phyloP scores from a whole-genome alignment of 225 moss, liverwort and hornwort species.

The Neckera pumila region DNA sequence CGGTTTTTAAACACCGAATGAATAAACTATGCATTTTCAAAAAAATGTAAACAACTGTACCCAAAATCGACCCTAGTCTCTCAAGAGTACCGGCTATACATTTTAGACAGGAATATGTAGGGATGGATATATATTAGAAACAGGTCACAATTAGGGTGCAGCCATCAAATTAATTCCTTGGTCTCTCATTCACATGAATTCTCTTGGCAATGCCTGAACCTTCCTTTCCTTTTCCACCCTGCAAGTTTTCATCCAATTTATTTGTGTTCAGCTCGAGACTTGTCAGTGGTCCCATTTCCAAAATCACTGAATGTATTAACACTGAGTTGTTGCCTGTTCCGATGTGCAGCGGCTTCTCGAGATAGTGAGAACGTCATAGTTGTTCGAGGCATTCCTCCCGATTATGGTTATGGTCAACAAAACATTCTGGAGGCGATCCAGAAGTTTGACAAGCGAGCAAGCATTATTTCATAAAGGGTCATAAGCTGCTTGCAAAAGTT shows the following conservation, averaged over 20 bases:
- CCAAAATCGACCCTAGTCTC: neutral
- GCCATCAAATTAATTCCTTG: neutral
- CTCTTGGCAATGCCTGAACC: neutral
- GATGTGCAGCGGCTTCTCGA: neutral
- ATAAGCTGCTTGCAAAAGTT: neutral
- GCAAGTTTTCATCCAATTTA: neutral
- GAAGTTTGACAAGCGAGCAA: neutral
- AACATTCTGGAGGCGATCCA: neutral
- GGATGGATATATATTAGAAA: neutral
- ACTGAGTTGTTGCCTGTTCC: neutral
- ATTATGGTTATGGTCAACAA: neutral
- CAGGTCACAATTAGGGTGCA: neutral
- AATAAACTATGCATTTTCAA: neutral
- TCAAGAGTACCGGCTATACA: neutral
- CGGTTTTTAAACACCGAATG: neutral
- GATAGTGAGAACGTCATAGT: neutral
- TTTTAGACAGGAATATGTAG: neutral
- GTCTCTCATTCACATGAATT: neutral
- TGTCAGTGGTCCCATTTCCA: no score
- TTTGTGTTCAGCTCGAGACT: no score
- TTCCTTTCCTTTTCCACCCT: neutral
- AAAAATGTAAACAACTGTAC: neutral
- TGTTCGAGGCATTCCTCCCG: neutral
- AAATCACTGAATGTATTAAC: neutral
- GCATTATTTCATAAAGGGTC: neutral